Evolutionary conservation across 176 grass and related monocot species (phyloP).

Genomic region (Bonia amplexicaulis): DNA sequence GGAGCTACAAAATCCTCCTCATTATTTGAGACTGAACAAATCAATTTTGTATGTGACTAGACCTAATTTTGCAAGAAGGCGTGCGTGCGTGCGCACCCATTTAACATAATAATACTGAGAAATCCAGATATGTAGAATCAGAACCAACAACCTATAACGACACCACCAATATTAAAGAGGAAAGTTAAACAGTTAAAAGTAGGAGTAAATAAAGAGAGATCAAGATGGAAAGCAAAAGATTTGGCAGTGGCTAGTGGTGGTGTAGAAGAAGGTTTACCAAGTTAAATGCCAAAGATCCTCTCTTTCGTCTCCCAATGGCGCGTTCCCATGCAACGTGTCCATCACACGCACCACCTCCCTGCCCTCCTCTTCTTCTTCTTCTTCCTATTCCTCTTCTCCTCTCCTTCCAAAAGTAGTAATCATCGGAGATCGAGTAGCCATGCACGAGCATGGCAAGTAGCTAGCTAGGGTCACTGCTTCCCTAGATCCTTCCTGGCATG

Average conservation of each 20-base stretch:
- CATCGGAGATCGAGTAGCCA: neutral
- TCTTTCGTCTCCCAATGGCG: conserved; percentile 29
- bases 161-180: conserved; percentile 20
- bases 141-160: conserved; percentile 21
- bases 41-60: neutral
- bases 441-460: neutral
- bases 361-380: neutral
- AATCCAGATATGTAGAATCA: conserved; percentile 2
- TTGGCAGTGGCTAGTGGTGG: conserved; percentile 12
- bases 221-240: neutral
- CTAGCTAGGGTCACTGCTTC: neutral
- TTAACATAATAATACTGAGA: neutral
- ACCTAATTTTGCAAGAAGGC: conserved; percentile 37
- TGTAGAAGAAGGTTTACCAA: conserved; percentile 27
- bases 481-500: conserved; percentile 14
- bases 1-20: conserved; percentile 24
- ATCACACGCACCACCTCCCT: conserved; percentile 1
- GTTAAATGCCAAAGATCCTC: conserved; percentile 38
- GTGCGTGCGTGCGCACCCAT: neutral
- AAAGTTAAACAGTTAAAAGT: conserved; percentile 10
- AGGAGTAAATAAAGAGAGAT: neutral
- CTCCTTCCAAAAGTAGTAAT: neutral
- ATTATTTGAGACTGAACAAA: conserved; percentile 12
- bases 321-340: conserved; percentile 29
- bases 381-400: neutral